Percentiles rank a stretch among this genome's conserved stretches.
Conservation (phyloP, 345 rosid genomes). For the Hibiscus trionum region DNA sequence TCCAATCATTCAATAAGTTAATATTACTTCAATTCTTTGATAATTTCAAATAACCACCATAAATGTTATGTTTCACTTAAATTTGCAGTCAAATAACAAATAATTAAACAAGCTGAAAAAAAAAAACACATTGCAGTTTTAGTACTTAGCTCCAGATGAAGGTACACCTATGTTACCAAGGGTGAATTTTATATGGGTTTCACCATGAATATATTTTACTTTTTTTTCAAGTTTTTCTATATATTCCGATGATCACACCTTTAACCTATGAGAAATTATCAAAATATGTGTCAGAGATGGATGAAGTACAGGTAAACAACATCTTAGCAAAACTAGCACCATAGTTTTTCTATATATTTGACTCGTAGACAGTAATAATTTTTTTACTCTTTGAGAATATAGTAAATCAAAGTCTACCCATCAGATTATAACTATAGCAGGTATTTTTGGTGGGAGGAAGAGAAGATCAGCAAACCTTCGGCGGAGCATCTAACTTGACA, state of each 20-base stretch:
- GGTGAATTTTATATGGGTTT: neutral
- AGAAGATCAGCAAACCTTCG: slow-evolving; percentile 58
- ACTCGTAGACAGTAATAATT: neutral
- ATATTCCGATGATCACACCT: neutral
- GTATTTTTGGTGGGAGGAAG: slow-evolving; percentile 1
- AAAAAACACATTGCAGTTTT: neutral
- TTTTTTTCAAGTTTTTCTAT: neutral
- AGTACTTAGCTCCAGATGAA: neutral
- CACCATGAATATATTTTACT: neutral
- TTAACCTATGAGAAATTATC: neutral
- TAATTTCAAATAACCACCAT: neutral
- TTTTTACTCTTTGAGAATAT: neutral
- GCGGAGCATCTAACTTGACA: slow-evolving; percentile 51
- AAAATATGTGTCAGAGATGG: neutral
- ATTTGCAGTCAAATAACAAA: neutral
- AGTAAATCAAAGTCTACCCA: neutral
- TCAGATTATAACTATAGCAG: neutral
- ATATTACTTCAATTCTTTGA: neutral
- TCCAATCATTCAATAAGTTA: neutral
- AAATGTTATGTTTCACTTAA: neutral
- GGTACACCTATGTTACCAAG: neutral
- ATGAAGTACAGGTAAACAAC: neutral
- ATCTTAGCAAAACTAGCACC: neutral
- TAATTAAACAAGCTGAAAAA: neutral
- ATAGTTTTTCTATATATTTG: no score